These are phyloP conservation scores for Leccinum arenicola DNA, from an alignment of 768 basidiomycete species.

Conservation along the genomic window DNA sequence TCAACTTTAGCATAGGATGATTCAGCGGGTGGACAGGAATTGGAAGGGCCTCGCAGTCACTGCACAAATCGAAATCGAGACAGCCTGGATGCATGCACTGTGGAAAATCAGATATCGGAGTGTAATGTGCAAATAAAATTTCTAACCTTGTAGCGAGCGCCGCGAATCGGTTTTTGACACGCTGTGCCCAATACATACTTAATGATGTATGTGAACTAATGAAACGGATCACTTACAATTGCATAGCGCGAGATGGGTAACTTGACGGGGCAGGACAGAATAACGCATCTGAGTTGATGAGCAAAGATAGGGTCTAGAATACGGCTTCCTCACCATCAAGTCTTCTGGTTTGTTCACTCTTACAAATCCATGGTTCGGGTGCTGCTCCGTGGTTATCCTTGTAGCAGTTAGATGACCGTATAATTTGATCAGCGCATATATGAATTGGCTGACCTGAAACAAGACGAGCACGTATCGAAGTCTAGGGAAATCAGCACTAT, in stretches of 20 bases:
- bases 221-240: slow-evolving; percentile 36
- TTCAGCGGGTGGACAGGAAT: slow-evolving; percentile 68
- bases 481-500: slow-evolving; percentile 37
- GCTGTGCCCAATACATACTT: slow-evolving; percentile 14
- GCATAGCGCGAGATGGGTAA: slow-evolving; percentile 58
- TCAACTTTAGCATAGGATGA: slow-evolving; percentile 79
- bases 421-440: background rate
- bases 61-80: slow-evolving; percentile 80
- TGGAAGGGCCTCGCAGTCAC: slow-evolving; percentile 74
- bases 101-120: slow-evolving; percentile 2
- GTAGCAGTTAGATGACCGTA: background rate
- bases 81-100: slow-evolving; percentile 81
- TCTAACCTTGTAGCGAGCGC: slow-evolving; percentile 70
- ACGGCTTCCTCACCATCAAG: slow-evolving; percentile 49
- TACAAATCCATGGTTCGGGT: slow-evolving; percentile 75
- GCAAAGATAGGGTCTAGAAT: background rate
- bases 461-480: slow-evolving; percentile 71
- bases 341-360: slow-evolving; percentile 53
- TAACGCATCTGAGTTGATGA: slow-evolving; percentile 29
- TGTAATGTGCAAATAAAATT: background rate
- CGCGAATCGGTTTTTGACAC: slow-evolving; percentile 54
- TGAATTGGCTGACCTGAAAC: slow-evolving; percentile 52
- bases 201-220: background rate
- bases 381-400: slow-evolving; percentile 69
- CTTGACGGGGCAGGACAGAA: slow-evolving; percentile 12